phyloP scores from a whole-genome alignment of 257 asterid genomes.

The Nicotiana undulata region DNA sequence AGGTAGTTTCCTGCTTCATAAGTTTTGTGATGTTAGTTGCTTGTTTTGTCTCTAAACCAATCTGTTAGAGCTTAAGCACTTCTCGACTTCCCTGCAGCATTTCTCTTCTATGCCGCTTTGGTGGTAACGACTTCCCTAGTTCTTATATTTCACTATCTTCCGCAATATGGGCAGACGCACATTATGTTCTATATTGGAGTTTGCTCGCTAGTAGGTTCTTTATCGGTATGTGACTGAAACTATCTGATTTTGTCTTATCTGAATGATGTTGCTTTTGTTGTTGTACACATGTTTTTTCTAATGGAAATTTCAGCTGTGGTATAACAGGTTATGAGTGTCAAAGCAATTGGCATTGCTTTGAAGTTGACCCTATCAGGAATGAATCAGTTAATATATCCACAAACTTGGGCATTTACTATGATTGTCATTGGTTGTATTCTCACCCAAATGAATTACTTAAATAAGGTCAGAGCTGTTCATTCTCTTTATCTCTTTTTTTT shows the following conservation, averaged over 20 bases:
- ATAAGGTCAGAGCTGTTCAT: conserved; percentile 46
- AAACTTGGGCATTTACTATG: conserved; percentile 79
- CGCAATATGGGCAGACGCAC: conserved; percentile 74
- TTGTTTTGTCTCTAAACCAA: not conserved
- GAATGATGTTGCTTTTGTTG: not conserved
- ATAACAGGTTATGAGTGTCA: conserved; percentile 93
- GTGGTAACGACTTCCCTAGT: conserved; percentile 43
- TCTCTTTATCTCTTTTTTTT: not conserved
- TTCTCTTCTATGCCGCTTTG: conserved; percentile 51
- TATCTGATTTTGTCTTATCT: not conserved
- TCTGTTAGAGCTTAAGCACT: conserved; percentile 10
- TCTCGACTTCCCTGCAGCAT: conserved; percentile 41
- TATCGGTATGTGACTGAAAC: conserved; percentile 59
- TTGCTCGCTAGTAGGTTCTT: conserved; percentile 72
- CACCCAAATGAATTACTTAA: conserved; percentile 88
- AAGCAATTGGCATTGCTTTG: conserved; percentile 91
- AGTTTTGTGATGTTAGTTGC: not conserved
- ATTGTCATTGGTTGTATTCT: conserved; percentile 65
- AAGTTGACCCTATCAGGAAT: conserved; percentile 84
- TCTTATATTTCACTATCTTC: conserved; percentile 53
- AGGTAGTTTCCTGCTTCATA: conserved; percentile 34
- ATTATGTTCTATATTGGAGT: conserved; percentile 69
- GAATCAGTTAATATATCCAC: conserved; percentile 86
- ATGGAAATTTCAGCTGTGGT: conserved; percentile 1
- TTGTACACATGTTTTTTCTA: not conserved